Evolutionary conservation across 2,329 filamentous ascomycete genomes (phyloP), one percentile per base, ranked within the genome.

Genomic region (Epichloe elymi): DNA sequence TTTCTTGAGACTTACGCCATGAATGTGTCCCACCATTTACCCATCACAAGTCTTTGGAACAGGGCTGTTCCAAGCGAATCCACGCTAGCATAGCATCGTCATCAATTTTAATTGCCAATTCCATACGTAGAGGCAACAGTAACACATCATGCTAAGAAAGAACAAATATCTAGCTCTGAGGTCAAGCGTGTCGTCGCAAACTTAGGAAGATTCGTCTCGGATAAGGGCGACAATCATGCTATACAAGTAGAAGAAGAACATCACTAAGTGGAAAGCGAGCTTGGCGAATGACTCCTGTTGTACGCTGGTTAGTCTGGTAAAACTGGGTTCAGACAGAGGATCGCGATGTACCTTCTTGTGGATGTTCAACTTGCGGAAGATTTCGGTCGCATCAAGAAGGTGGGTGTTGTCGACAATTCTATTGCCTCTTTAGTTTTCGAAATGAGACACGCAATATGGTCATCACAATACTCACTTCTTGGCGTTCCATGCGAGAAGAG

Each of bases 241-340:
- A 80, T 95, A 95, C 52, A 98, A 85, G 74, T 98, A 98, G 81
- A 97, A 98, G 83, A 98, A 98, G 81, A 98, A 98, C 89, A 98
- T 96, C 73, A 98, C 70, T 54, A 98, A 77, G 71, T 98, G 93
- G 79, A 98, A 98, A 51, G 91, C 93, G 42, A 98, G 87, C 76
- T 98, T 98, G 75, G 93, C 84, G 70, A 98, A 98, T 0, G 93
- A 97, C 81, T 98, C 93, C 90, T 95, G 52, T 63, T 57, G 54
- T 46, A 35, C 17, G 15, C 1, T 33, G 54, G 23, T 67, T 58
- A 65, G 59, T 14, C 5, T n/a, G 3, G 12, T 11, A 23, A 6
- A 5, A 11, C 7, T 30, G 19, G 19, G 7, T 37, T 4, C 10
- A 23, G 2, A 45, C 23, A 37, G 20, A 26, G 17, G 2, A 14